These are phyloP conservation scores for Phytophthora gonapodyides DNA, from an alignment of 352 stramenopile genomes.

Conservation along the genomic window DNA sequence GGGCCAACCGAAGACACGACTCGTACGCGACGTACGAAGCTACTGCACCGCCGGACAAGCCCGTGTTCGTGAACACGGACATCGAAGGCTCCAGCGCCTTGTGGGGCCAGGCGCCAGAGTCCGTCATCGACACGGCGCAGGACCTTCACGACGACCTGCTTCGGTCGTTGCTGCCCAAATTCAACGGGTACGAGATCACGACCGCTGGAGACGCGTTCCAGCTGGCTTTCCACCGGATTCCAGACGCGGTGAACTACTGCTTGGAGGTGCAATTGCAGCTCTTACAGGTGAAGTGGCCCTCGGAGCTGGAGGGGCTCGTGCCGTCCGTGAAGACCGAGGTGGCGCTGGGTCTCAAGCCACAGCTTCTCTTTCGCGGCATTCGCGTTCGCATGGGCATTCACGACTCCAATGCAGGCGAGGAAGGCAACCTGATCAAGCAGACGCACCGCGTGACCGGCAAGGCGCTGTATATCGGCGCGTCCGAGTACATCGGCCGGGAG, in stretches of 20 bases:
- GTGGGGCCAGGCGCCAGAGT: slow-evolving; percentile 57
- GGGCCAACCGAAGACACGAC: slow-evolving; percentile 43
- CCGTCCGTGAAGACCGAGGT: slow-evolving; percentile 64
- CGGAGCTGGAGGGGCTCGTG: slow-evolving; percentile 51
- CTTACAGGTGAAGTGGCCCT: slow-evolving; percentile 64
- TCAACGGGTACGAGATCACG: slow-evolving; percentile 77
- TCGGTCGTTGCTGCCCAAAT: slow-evolving; percentile 52
- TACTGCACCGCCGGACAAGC: slow-evolving; percentile 38
- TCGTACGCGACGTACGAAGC: slow-evolving; percentile 42
- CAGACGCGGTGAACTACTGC: slow-evolving; percentile 68
- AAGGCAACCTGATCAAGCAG: slow-evolving; percentile 56
- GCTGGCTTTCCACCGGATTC: slow-evolving; percentile 68
- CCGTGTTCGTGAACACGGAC: slow-evolving; percentile 80
- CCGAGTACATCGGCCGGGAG: slow-evolving; percentile 65
- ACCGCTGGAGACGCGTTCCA: slow-evolving; percentile 77
- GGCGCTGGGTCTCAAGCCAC: slow-evolving; percentile 47
- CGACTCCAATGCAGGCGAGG: slow-evolving; percentile 53
- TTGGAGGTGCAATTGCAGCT: slow-evolving; percentile 67
- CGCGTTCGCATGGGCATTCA: slow-evolving; percentile 83
- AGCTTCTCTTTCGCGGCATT: slow-evolving; percentile 62
- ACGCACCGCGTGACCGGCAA: slow-evolving; percentile 71
- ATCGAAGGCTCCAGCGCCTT: slow-evolving; percentile 79
- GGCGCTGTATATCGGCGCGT: slow-evolving; percentile 66
- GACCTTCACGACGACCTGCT: slow-evolving; percentile 71
- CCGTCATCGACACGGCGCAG: slow-evolving; percentile 64